These are phyloP conservation scores for Fagopyrum tataricum DNA, from an alignment of 148 eudicot genomes.

Conservation along the genomic window DNA sequence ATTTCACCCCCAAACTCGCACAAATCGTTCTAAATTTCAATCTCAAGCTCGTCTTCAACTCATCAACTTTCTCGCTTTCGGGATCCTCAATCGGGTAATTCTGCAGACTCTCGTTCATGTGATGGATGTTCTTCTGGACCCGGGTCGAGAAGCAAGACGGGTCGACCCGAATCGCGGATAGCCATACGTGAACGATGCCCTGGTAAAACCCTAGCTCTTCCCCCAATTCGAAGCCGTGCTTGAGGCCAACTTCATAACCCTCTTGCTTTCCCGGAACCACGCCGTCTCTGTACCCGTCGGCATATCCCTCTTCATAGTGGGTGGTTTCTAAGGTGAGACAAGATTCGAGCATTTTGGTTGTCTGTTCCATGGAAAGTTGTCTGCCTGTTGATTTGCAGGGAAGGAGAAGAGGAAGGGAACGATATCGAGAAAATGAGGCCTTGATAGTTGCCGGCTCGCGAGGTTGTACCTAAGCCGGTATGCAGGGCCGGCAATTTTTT, in stretches of 20 bases:
- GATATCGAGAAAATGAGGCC: no score
- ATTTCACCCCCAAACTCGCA: conserved; percentile 59
- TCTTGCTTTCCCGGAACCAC: conserved; percentile 45
- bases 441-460: no score
- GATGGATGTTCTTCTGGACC: conserved; percentile 47
- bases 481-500: no score
- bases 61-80: conserved; percentile 54
- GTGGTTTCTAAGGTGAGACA: conserved; percentile 42
- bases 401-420: not conserved
- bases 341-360: conserved; percentile 44
- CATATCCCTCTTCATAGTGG: conserved; percentile 58
- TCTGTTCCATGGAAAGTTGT: not conserved
- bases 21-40: conserved; percentile 61
- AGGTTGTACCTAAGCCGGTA: no score
- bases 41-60: conserved; percentile 41
- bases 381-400: not conserved
- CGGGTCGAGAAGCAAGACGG: conserved; percentile 46
- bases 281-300: conserved; percentile 61
- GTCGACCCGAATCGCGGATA: conserved; percentile 44
- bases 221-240: conserved; percentile 60
- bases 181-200: conserved; percentile 63
- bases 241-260: conserved; percentile 68
- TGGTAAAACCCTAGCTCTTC: conserved; percentile 78
- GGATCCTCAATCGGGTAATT: conserved; percentile 50
- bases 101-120: conserved; percentile 40